Conservation (phyloP, 805 yeast genomes). For the Suhomyces kilbournensis region DNA sequence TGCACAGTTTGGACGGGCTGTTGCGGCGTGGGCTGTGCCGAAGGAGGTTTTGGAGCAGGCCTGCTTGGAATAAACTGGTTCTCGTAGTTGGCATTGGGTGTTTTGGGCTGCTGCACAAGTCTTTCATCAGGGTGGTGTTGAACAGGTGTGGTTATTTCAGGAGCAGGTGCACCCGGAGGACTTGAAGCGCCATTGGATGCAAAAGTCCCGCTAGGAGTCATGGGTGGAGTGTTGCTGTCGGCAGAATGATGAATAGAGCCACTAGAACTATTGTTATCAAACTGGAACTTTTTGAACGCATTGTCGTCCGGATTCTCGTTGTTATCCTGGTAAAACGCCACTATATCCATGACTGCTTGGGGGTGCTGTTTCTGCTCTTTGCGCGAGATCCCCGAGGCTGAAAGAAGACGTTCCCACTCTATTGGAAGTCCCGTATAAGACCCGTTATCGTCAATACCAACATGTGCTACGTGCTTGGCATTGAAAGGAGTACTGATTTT, state of each 20-base stretch:
- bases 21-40: constrained; percentile 12
- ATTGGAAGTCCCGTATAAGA: constrained; percentile 89
- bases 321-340: constrained; percentile 73
- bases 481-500: constrained; percentile 90
- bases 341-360: constrained; percentile 89
- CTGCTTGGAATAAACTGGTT: constrained; percentile 59
- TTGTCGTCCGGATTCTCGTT: constrained; percentile 43
- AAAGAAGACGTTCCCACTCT: constrained; percentile 83
- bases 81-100: constrained; percentile 32
- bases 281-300: constrained; percentile 43
- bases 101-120: constrained; percentile 14
- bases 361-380: constrained; percentile 90
- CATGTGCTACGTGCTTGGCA: constrained; percentile 88
- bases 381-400: constrained; percentile 82
- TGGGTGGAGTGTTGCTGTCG: constrained; percentile 22
- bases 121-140: constrained; percentile 19
- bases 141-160: constrained; percentile 27
- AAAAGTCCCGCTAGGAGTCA: constrained; percentile 21
- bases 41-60: constrained; percentile 65
- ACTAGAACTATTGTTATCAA: constrained; percentile 20
- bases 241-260: constrained; percentile 17
- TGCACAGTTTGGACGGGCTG: constrained; percentile 1
- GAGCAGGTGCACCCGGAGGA: constrained; percentile 4
- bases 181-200: constrained; percentile 3
- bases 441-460: constrained; percentile 85